Conservation (phyloP, 352 stramenopile genomes). For the Elongisporangium senticosum region DNA sequence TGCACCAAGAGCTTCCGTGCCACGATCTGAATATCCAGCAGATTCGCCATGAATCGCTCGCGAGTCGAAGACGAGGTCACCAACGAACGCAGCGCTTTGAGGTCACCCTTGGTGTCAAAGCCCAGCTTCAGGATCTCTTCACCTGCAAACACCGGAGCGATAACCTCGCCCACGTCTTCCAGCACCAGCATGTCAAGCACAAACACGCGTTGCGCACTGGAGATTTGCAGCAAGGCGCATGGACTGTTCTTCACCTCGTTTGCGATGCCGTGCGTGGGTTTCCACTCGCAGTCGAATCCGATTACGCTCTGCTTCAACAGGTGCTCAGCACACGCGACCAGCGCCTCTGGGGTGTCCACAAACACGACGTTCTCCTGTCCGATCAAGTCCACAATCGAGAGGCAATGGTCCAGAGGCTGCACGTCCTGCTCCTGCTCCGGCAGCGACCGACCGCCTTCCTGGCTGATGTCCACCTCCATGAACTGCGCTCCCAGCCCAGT, state of each 20-base stretch:
- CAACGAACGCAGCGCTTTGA: conserved; percentile 49
- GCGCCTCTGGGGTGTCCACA: conserved; percentile 33
- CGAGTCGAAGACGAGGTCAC: conserved; percentile 16
- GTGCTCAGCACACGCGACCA: conserved; percentile 33
- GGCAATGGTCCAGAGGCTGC: conserved; percentile 27
- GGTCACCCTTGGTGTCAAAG: conserved; percentile 62
- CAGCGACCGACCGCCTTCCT: conserved; percentile 11
- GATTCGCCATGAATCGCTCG: conserved; percentile 33
- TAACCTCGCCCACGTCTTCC: conserved; percentile 18
- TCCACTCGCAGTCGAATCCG: conserved; percentile 82
- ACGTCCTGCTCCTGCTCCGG: conserved; percentile 36
- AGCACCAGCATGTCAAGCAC: conserved; percentile 63
- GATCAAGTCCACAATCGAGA: conserved; percentile 41
- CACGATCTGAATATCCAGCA: conserved; percentile 56
- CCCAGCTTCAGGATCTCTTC: conserved; percentile 59
- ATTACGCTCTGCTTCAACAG: conserved; percentile 38
- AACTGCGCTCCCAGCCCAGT: conserved; percentile 34
- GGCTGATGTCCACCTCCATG: conserved; percentile 33
- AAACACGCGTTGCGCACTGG: conserved; percentile 49
- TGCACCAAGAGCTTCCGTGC: conserved; percentile 24
- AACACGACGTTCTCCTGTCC: conserved; percentile 47
- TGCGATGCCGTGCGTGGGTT: conserved; percentile 30
- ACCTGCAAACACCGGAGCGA: conserved; percentile 38
- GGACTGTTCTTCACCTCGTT: not conserved
- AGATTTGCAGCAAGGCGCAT: conserved; percentile 42